Evolutionary conservation across 306 rosid species (phyloP), one percentile per base, ranked within the genome.

Genomic region (Cicer chorassanicum): DNA sequence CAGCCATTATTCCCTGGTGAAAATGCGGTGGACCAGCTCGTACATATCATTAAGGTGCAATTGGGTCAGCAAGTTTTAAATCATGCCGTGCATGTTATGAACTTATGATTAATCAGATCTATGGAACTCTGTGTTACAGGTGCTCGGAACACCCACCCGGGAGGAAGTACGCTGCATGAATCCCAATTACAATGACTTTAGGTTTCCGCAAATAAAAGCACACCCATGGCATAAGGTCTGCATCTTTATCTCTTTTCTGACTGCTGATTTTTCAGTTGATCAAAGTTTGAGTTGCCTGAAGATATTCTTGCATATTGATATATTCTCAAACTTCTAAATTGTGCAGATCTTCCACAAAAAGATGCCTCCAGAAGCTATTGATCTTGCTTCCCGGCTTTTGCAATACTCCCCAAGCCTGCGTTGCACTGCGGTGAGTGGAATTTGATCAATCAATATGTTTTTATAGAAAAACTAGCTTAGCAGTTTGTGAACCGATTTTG

Each of bases 81-180:
- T 73, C 59, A 8, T 68, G 51, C 24, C 9, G 73, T 75, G 63
- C 38, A 41, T 36, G 51, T 61, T 42, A 24, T 10, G 13, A 29
- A 18, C 5, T 61, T 42, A 36, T 10, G 13, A 29, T 24, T 6
- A 50, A 7, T 76, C 49, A 73, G 12, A 70, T 38, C 60, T 69
- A 57, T 57, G 48, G 40, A 42, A 63, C 68, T 64, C 21, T 68
- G 11, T 55, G 59, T 61, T 79, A n/a, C 86, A 93, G 98, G 96
- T 94, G 77, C 96, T 94, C 74, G 98, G 98, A 44, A 94, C 98
- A 1, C 98, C 98, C 68, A 94, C 98, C 9, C 88, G 98, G 13
- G 98, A 94, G 85, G 98, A 94, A 90, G 89, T 94, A 16, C 97
- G 98, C 9, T 94, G 98, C 65, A 94, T 94, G 98, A 94, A 94